Evolutionary conservation across 1,284 basidiomycete genomes (phyloP), one percentile per base, ranked within the genome.

Genomic region (Sparassis latifolia): DNA sequence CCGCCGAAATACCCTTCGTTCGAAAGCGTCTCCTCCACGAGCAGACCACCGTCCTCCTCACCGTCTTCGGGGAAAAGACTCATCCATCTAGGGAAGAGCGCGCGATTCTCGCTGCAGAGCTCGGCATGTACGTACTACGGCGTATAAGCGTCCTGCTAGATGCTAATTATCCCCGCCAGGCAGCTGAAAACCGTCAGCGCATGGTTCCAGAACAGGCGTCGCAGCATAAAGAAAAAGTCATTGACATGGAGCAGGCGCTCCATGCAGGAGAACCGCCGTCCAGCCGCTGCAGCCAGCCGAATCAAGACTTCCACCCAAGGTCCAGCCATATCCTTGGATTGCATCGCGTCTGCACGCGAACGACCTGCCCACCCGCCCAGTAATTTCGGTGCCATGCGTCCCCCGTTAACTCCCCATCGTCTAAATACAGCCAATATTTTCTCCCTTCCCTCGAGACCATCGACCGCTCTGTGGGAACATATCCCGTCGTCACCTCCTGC

Each of bases 131-230:
- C 42, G 72, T 66, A 38, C 4, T 44, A 20, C 4, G 6, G 33
- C 31, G 48, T 45, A 40, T 31, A 38, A 10, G 2, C 30, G 33
- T 9, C 3, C 33, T 20, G 20, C 20, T 20, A 20, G 20, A 20
- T 20, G 20, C 20, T 20, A 20, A 20, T 20, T 3, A 33, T 52
- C 44, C 33, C 43, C 57, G 46, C 20, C 47, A 75, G 73, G 65
- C 71, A 75, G 46, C 59, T 75, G 58, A 77, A 76, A 62, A 72
- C 75, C 6, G 60, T 77, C 53, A 76, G 72, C 48, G 71, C 77
- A 39, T 77, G 75, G 75, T 77, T 76, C 56, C 75, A 77, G 62
- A 77, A 77, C 57, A 76, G 70, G 59, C 73, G 75, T 6, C 71
- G 77, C 52, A 70, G 66, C 42, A 51, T 69, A 44, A 77, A 74